Percentiles rank a stretch among this genome's conserved stretches.
These are phyloP conservation scores for Corylus avellana DNA, from an alignment of 306 rosid genomes.

Conservation along the genomic window DNA sequence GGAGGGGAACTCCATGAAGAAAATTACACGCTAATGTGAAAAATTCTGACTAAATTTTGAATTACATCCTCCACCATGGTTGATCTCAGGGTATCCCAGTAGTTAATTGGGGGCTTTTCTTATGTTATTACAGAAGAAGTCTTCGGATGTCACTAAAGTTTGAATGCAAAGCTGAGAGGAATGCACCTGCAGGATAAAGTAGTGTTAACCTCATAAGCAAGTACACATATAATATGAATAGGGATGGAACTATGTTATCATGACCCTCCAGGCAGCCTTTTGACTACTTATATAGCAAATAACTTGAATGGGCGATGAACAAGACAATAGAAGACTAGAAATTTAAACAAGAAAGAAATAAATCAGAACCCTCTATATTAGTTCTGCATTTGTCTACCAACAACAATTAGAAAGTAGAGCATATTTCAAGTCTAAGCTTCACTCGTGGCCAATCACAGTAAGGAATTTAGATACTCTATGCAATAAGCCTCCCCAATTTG, in stretches of 20 bases:
- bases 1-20: constrained; percentile 26
- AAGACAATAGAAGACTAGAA: background rate
- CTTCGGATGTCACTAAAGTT: constrained; percentile 85
- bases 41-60: constrained; percentile 25
- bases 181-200: constrained; percentile 64
- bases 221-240: background rate
- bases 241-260: constrained; percentile 9
- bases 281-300: background rate
- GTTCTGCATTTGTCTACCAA: background rate
- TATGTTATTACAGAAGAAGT: constrained; percentile 64
- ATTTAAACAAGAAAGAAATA: background rate
- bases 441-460: background rate
- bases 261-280: background rate
- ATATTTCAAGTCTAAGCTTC: background rate
- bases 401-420: background rate
- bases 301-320: constrained; percentile 1
- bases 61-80: constrained; percentile 23
- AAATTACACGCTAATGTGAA: constrained; percentile 26
- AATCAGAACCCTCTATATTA: background rate
- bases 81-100: constrained; percentile 31
- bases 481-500: no score
- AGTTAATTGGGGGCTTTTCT: constrained; percentile 18
- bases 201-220: constrained; percentile 27
- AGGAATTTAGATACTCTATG: background rate
- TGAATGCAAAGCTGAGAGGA: constrained; percentile 70